Percentiles rank a stretch among this genome's conserved stretches.
These are phyloP conservation scores for Casuarina cunninghamiana DNA, from an alignment of 306 rosid species.

Conservation along the genomic window DNA sequence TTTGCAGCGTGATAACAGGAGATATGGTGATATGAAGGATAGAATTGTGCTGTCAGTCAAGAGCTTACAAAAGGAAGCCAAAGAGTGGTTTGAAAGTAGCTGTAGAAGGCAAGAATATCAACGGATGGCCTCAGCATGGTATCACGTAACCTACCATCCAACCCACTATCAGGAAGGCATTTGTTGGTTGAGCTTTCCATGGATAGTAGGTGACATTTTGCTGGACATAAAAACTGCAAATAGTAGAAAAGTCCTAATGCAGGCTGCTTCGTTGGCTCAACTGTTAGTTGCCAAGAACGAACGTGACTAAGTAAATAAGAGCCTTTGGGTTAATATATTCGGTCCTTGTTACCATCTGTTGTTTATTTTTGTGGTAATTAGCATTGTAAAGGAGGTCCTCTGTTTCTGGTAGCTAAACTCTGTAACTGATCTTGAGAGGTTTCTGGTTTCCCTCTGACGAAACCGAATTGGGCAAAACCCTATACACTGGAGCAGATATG, in stretches of 20 bases:
- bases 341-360: no score
- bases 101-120: slow-evolving; percentile 39
- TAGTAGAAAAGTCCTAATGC: slow-evolving; percentile 1
- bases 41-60: slow-evolving; percentile 60
- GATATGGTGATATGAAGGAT: slow-evolving; percentile 75
- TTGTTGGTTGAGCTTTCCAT: slow-evolving; percentile 74
- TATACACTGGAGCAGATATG: no score
- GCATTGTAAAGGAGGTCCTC: no score
- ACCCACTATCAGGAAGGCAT: slow-evolving; percentile 33
- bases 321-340: no score
- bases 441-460: no score
- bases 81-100: slow-evolving; percentile 65
- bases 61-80: slow-evolving; percentile 64
- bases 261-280: no score
- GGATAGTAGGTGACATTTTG: slow-evolving; percentile 74
- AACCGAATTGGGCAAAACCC: no score
- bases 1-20: slow-evolving; percentile 82
- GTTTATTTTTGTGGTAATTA: no score
- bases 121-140: slow-evolving; percentile 89
- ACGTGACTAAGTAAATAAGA: no score
- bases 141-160: slow-evolving; percentile 74
- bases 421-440: no score
- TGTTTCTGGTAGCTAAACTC: no score
- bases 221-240: slow-evolving; percentile 55
- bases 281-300: no score